phyloP scores from a whole-genome alignment of 768 basidiomycete genomes.

The Sarcomyxa edulis region DNA sequence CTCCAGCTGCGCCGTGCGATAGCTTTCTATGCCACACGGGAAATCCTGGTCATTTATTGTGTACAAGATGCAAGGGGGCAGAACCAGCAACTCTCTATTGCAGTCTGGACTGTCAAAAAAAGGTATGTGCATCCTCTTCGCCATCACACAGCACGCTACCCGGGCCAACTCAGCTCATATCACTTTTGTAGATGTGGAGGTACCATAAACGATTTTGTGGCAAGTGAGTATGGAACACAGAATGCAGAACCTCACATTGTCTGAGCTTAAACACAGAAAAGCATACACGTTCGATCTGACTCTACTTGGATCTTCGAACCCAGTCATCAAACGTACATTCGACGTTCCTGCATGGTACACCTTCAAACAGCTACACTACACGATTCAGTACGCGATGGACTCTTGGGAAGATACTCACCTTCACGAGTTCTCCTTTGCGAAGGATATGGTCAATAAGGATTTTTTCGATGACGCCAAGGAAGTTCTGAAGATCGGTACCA shows the following conservation, averaged over 20 bases:
- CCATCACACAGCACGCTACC: no score
- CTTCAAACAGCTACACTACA: constrained; percentile 14
- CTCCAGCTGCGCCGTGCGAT: no score
- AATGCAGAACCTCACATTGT: not conserved
- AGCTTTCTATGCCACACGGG: no score
- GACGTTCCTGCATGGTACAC: constrained; percentile 16
- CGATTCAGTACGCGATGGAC: constrained; percentile 16
- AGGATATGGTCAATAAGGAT: not conserved
- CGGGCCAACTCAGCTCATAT: not conserved
- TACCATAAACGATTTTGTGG: constrained; percentile 12
- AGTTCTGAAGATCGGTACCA: constrained; percentile 4
- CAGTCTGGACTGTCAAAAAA: constrained; percentile 7
- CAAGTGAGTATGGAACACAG: constrained; percentile 7
- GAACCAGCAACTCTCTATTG: constrained; percentile 7
- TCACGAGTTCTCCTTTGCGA: constrained; percentile 13
- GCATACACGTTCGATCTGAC: constrained; percentile 16
- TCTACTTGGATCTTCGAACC: constrained; percentile 13
- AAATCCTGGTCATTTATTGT: constrained; percentile 1
- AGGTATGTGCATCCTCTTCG: no score
- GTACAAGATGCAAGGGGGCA: constrained; percentile 8
- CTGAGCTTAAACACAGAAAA: constrained; percentile 1
- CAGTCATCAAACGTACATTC: constrained; percentile 15
- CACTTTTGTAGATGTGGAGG: constrained; percentile 8
- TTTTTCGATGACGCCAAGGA: constrained; percentile 2
- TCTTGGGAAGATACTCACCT: constrained; percentile 14